phyloP scores from a whole-genome alignment of 1,284 basidiomycete species.

The Salmacisia buchloeana region DNA sequence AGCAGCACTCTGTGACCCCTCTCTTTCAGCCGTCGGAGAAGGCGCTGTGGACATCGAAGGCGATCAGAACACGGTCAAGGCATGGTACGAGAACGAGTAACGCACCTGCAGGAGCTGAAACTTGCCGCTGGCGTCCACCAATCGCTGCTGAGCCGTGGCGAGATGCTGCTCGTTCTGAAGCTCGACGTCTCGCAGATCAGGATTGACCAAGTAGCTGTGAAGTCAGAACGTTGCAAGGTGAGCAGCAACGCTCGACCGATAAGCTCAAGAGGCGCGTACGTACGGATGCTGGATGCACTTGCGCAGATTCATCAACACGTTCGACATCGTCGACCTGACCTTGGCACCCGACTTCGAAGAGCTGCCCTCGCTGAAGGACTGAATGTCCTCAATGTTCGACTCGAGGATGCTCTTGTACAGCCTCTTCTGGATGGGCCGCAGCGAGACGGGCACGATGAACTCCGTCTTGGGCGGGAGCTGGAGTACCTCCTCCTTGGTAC shows the following conservation, averaged over 20 bases:
- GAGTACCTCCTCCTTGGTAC: conserved; percentile 86
- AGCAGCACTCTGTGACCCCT: conserved; percentile 46
- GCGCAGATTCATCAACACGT: conserved; percentile 44
- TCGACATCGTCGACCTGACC: conserved; percentile 12
- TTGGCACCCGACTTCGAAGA: conserved; percentile 13
- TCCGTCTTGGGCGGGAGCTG: conserved; percentile 77
- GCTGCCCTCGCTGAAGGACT: conserved; percentile 20
- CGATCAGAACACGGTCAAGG: neutral
- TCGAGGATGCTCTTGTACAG: conserved; percentile 62
- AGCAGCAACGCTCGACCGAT: conserved; percentile 9
- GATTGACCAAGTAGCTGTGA: conserved; percentile 65
- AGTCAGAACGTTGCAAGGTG: neutral
- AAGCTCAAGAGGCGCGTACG: too few species aligned
- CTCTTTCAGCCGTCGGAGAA: conserved; percentile 49
- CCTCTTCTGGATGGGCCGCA: conserved; percentile 80
- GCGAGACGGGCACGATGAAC: conserved; percentile 80
- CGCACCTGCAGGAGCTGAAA: conserved; percentile 33
- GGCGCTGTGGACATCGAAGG: conserved; percentile 15
- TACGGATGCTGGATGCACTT: conserved; percentile 43
- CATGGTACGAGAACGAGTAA: neutral
- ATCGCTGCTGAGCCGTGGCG: conserved; percentile 66
- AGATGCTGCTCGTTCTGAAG: conserved; percentile 60
- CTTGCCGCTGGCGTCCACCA: conserved; percentile 81
- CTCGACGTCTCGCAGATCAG: conserved; percentile 63
- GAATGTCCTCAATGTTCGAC: conserved; percentile 33